These are phyloP conservation scores for Mortierella alpina DNA, from an alignment of 192 early-diverging fungal genomes.

Conservation along the genomic window DNA sequence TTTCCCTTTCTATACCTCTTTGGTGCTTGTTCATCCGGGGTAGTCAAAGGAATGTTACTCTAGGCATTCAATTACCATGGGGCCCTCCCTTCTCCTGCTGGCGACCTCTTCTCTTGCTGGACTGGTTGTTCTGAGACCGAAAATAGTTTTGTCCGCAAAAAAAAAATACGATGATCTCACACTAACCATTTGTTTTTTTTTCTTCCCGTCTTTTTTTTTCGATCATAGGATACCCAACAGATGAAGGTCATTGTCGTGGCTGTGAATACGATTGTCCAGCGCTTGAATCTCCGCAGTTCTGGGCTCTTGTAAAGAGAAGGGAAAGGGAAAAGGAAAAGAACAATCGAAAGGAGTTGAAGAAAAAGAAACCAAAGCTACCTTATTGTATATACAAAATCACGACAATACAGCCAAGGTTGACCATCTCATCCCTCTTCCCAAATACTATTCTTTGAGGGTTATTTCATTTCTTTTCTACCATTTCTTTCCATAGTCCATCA, in stretches of 20 bases:
- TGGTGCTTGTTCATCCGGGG: neutral
- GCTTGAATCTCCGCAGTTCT: conserved; percentile 56
- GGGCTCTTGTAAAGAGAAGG: conserved; percentile 51
- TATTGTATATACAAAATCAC: neutral
- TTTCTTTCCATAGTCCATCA: conserved; percentile 1
- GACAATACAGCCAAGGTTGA: too few species aligned
- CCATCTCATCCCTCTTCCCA: too few species aligned
- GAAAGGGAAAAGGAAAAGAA: neutral
- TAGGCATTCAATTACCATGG: too few species aligned
- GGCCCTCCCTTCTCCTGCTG: too few species aligned
- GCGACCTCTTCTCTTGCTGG: neutral
- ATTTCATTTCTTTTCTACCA: neutral
- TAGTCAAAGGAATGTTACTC: neutral
- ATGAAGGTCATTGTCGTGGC: conserved; percentile 61
- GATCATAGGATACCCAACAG: conserved; percentile 59
- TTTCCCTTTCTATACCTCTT: neutral
- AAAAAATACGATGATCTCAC: neutral
- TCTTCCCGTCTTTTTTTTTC: neutral
- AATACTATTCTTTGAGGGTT: neutral
- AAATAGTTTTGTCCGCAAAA: conserved; percentile 16
- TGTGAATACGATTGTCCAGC: conserved; percentile 61
- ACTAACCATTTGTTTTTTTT: neutral
- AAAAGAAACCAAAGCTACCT: neutral
- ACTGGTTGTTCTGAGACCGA: neutral
- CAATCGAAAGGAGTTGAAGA: neutral